These are phyloP conservation scores for Vigna trinervia DNA, from an alignment of 306 rosid genomes.

Conservation along the genomic window DNA sequence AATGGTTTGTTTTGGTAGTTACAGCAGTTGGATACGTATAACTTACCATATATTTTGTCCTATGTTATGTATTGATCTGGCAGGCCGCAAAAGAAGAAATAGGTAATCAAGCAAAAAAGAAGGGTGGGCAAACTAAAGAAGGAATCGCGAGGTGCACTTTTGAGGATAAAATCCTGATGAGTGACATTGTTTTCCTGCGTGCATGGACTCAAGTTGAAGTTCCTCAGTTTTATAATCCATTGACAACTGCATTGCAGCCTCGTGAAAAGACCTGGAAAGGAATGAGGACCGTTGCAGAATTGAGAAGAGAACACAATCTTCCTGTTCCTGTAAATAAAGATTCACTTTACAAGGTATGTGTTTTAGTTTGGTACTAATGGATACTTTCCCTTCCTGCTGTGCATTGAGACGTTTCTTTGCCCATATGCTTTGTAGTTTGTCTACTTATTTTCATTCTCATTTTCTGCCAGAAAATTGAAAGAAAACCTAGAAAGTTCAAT, in stretches of 20 bases:
- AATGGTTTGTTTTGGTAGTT: slow-evolving; percentile 33
- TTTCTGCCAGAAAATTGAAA: slow-evolving; percentile 71
- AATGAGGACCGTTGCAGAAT: slow-evolving; percentile 90
- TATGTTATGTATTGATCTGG: slow-evolving; percentile 39
- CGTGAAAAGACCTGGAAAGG: slow-evolving; percentile 82
- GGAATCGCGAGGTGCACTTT: slow-evolving; percentile 97
- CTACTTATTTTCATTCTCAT: slow-evolving; percentile 10
- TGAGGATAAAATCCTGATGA: slow-evolving; percentile 97
- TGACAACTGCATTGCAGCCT: slow-evolving; percentile 91
- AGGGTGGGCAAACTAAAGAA: slow-evolving; percentile 78
- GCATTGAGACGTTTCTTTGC: background rate
- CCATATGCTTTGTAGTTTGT: background rate
- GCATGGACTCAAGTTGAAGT: slow-evolving; percentile 94
- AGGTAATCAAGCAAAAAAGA: slow-evolving; percentile 76
- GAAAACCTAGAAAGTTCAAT: slow-evolving; percentile 77
- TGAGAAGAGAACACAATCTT: slow-evolving; percentile 79
- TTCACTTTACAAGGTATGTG: slow-evolving; percentile 82
- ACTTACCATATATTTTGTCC: slow-evolving; percentile 22
- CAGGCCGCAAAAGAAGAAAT: slow-evolving; percentile 94
- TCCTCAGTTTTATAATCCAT: slow-evolving; percentile 78
- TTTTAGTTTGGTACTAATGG: slow-evolving; percentile 32
- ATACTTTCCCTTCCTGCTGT: background rate
- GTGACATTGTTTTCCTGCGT: slow-evolving; percentile 90
- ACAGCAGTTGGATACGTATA: slow-evolving; percentile 12
- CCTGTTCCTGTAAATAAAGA: slow-evolving; percentile 83